Percentiles rank a stretch among this genome's conserved stretches.
Evolutionary conservation across 140 eudicot species (phyloP).

Genomic region (Anethum foeniculum): DNA sequence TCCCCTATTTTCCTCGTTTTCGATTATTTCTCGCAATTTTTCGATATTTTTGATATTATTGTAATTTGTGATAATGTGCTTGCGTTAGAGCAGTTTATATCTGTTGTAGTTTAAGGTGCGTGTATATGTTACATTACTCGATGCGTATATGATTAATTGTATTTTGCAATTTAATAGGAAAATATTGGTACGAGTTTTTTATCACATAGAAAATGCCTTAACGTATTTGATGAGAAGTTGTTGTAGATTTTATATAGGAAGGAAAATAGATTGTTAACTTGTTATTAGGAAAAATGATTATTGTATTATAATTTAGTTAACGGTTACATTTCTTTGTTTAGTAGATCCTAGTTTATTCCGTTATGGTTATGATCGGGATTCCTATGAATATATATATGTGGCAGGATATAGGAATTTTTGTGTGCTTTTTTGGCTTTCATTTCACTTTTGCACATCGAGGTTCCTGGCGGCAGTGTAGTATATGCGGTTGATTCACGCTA

Average conservation of each 20-base stretch:
- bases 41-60: not conserved
- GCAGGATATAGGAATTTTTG: not conserved
- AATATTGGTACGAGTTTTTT: not conserved
- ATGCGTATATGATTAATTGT: no score
- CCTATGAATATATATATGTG: not conserved
- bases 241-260: not conserved
- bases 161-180: not conserved
- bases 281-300: not conserved
- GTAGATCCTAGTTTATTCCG: not conserved
- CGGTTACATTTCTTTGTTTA: not conserved
- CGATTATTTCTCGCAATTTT: not conserved
- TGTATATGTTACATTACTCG: not conserved
- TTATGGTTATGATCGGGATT: not conserved
- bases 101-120: not conserved
- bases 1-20: slow-evolving; percentile 21
- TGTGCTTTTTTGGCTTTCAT: not conserved
- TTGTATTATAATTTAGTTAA: not conserved
- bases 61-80: not conserved
- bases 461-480: not conserved
- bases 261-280: not conserved
- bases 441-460: not conserved
- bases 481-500: not conserved
- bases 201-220: not conserved
- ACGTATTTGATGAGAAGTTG: not conserved
- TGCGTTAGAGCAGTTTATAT: not conserved